Conservation (phyloP, 208 protist species). For the Leptomonas seymouri region DNA sequence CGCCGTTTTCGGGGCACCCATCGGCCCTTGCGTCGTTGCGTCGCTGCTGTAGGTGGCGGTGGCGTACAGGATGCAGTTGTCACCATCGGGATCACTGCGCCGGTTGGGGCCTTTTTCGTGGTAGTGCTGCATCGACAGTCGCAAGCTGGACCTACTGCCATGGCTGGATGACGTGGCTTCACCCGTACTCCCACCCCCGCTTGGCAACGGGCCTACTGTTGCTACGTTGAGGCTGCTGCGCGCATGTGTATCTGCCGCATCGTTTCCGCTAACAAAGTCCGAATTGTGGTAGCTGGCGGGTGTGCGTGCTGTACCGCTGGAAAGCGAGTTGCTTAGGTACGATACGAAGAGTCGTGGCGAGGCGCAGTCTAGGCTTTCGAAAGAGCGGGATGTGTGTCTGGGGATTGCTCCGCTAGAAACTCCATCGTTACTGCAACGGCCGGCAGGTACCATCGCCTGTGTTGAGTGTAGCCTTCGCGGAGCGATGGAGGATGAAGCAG, state of each 20-base stretch:
- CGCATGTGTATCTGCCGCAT: not conserved
- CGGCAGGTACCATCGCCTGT: no score
- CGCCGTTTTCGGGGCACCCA: not conserved
- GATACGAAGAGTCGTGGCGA: slow-evolving; percentile 10
- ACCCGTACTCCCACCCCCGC: no score
- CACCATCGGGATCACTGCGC: not conserved
- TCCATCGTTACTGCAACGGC: not conserved
- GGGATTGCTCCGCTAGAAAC: not conserved
- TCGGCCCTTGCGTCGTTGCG: not conserved
- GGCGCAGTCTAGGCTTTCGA: not conserved
- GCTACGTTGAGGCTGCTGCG: not conserved
- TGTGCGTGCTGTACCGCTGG: not conserved
- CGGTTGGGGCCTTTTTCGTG: not conserved
- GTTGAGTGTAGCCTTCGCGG: not conserved
- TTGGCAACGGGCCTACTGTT: not conserved
- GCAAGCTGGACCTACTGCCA: not conserved
- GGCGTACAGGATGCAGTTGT: not conserved
- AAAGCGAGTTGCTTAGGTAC: slow-evolving; percentile 7
- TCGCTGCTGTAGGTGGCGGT: not conserved
- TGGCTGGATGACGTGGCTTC: not conserved
- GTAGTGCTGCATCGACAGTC: not conserved
- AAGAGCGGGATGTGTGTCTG: not conserved
- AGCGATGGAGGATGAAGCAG: not conserved
- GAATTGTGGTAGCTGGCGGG: not conserved
- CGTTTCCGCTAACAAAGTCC: not conserved